Base-by-base conservation (phyloP, 257 asterid species). In the Thymus quinquecostatus region DNA sequence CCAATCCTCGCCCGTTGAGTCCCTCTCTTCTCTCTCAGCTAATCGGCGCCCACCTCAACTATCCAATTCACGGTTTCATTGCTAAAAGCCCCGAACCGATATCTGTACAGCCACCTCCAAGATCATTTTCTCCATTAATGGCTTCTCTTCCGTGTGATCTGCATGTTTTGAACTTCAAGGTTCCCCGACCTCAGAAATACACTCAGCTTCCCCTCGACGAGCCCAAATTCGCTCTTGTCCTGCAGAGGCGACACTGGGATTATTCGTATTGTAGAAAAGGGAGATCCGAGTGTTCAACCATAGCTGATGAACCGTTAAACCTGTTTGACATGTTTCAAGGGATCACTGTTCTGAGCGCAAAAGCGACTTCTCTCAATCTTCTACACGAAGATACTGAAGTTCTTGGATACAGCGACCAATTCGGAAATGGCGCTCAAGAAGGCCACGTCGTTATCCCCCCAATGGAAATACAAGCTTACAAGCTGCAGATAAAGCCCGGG, bases 381-480 rank as follows among this genome's bases (percentile, higher is more conserved):
- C 79, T 92, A 47, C 96, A 87, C 13, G 98, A 89, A 32, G 93
- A 89, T 62, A 83, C 88, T 1, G 96, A 88, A 48, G 60, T 78
- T 71, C 96, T 92, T 33, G 98, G 99, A n/a, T 95, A 95, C 27
- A 80, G 71, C 10, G 90, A 85, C 81, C 89, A 87, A 30, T 88
- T 92, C 61, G 84, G 80, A 72, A 84, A 82, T 60, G 97, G 90
- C 61, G 96, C 96, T 56, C 87, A 74, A 62, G 99, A 95, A 61
- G 99, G 97, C 51, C 92, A 89, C 40, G 73, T 95, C 54, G 81
- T 95, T 40, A 88, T 95, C 49, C 77, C 97, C 71, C 99, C 96
- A 66, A 92, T 92, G 98, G 99, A 95, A 79, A 80, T 95, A 79
- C 99, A 95, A 79, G 89, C 99, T 77, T 95, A 95, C 81, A 92